Evolutionary conservation across 495 filamentous ascomycete genomes (phyloP).

Genomic region (Lophiostoma macrostomum): DNA sequence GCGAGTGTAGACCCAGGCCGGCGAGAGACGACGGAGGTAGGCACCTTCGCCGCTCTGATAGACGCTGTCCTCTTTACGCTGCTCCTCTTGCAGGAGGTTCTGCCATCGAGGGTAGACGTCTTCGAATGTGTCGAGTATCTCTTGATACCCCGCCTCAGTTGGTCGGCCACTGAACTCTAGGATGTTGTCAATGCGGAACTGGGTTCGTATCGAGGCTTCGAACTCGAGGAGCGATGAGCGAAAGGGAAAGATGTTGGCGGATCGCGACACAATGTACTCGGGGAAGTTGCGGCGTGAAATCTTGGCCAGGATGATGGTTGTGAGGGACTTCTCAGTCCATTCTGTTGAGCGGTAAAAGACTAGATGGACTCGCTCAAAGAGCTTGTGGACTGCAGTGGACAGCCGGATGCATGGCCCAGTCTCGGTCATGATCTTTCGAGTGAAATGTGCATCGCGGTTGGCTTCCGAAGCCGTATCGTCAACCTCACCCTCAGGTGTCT

Average conservation of each 20-base stretch:
- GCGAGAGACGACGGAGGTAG: conserved; percentile 86
- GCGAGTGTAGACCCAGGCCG: conserved; percentile 89
- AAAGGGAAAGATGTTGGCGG: conserved; percentile 81
- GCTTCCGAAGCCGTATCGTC: conserved; percentile 33
- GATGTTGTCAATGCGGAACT: conserved; percentile 77
- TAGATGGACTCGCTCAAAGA: conserved; percentile 92
- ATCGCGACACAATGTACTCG: conserved; percentile 83
- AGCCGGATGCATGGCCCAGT: conserved; percentile 84
- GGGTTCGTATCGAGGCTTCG: conserved; percentile 77
- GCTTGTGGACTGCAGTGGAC: conserved; percentile 64
- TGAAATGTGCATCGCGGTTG: conserved; percentile 58
- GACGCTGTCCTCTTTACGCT: conserved; percentile 71
- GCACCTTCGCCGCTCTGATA: conserved; percentile 85
- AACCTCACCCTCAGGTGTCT: conserved; percentile 23
- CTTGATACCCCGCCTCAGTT: conserved; percentile 58
- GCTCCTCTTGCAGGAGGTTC: conserved; percentile 68
- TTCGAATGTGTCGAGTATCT: conserved; percentile 71
- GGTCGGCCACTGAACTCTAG: conserved; percentile 83
- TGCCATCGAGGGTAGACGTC: conserved; percentile 79
- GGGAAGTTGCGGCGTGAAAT: conserved; percentile 86
- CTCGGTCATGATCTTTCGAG: conserved; percentile 72
- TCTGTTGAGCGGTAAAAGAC: conserved; percentile 96
- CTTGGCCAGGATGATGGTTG: conserved; percentile 89
- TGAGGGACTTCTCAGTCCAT: conserved; percentile 96
- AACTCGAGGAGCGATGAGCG: conserved; percentile 77